Base-by-base conservation (phyloP, 2,329 filamentous ascomycete species). In the Neonectria magnoliae region DNA sequence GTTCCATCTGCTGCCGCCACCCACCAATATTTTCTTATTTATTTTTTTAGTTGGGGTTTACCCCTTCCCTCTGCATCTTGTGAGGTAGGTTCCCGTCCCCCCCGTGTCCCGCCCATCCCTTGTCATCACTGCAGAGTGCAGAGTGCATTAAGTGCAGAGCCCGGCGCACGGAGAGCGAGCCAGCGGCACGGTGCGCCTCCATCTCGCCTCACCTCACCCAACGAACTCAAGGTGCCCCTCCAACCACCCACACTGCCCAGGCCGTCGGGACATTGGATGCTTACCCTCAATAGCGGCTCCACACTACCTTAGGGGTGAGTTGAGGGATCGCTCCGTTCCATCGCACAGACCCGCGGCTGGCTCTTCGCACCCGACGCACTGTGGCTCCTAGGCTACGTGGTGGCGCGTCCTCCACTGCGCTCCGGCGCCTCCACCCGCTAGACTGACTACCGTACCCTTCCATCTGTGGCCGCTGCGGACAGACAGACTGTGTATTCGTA, bases 261-360 rank as follows among this genome's bases (percentile, higher is more conserved):
- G 64, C 57, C 67, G 57, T 65, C 62, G 63, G 60, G 55, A 60
- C 60, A 44, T 50, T 63, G 56, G 61, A 48, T 48, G 38, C 58
- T 56, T 42, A 54, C 52, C 54, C 54, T n/a, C 47, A 60, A 61
- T 63, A 62, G 60, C 65, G 70, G 60, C 68, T 72, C 71, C 71
- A 73, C 66, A 73, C 66, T 44, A 5, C 36, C 36, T 38, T 38
- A 58, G 22, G 20, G 56, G 48, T 66, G 70, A 72, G 56, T 45
- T 66, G 70, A 72, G 27, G 27, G 70, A 72, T 73, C 68, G 68
- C 64, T 62, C 54, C 62, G 55, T 54, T 63, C 22, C 22, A 25
- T 25, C 54, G 68, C 71, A 72, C 70, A 72, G 67, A 68, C 71
- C 67, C 65, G 27, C 27, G 38, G n/a, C 38, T n/a, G n/a, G n/a